Evolutionary conservation across 1,284 basidiomycete genomes (phyloP).

Genomic region (Puccinia coronata): DNA sequence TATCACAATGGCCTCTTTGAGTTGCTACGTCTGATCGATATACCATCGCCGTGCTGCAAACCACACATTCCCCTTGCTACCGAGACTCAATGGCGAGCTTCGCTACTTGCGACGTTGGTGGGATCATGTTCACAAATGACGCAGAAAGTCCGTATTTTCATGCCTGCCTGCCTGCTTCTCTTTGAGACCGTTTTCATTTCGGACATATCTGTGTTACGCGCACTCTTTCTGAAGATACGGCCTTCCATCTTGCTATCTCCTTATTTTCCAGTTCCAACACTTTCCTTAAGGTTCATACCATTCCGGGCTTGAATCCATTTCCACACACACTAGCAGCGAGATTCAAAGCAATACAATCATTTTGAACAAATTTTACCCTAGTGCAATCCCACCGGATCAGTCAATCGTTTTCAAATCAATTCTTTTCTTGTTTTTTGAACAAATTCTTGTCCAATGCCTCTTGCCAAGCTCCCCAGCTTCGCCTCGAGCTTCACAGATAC

Average conservation of each 20-base stretch:
- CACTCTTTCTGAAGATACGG: neutral
- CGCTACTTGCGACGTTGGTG: neutral
- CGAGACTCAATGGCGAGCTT: neutral
- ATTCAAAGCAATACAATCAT: neutral
- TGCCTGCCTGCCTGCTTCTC: neutral
- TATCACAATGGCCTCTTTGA: neutral
- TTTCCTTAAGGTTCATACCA: slow-evolving; percentile 4
- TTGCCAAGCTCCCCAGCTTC: slow-evolving; percentile 36
- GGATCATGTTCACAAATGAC: neutral
- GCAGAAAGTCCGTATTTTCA: neutral
- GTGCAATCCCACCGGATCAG: neutral
- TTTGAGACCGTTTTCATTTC: too few species aligned
- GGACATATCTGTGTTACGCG: neutral
- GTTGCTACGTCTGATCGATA: slow-evolving; percentile 12
- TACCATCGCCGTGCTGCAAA: neutral
- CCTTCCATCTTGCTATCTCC: neutral
- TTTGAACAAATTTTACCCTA: neutral
- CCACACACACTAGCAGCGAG: slow-evolving; percentile 18
- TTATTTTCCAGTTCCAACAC: neutral
- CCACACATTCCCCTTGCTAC: neutral
- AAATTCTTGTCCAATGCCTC: slow-evolving; percentile 1
- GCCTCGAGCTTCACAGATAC: slow-evolving; percentile 26
- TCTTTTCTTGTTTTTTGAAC: neutral
- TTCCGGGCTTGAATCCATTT: neutral
- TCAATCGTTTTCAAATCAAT: neutral